Evolutionary conservation across 2,329 filamentous ascomycete species (phyloP), one percentile per base, ranked within the genome.

Genomic region (Thermothelomyces thermophilus): DNA sequence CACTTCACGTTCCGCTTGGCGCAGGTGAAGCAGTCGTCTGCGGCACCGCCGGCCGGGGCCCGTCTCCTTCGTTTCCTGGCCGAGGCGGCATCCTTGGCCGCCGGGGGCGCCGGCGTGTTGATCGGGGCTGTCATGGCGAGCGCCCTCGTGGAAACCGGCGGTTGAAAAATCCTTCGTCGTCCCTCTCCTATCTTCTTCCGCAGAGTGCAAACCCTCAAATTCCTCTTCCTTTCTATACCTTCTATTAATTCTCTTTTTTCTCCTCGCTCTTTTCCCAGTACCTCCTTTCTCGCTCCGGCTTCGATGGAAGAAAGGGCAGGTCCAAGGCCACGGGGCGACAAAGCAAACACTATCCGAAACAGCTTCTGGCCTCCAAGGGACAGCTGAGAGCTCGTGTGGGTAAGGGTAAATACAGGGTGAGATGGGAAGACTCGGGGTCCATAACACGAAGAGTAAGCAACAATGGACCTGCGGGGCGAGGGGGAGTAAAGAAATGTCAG

Each of bases 21-120:
- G 73, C 91, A 98, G 37, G 90, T 83, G 67, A 96, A 96, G 77
- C 91, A 98, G 70, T 97, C 91, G 68, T 95, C 90, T 40, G 87
- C 83, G 52, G 91, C 91, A 63, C 91, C 91, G 56, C 87, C 90
- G 45, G 88, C 84, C 17, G 89, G 86, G 17, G 90, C 87, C 71
- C 90, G 83, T 77, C 90, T 87, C 73, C 90, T 84, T 65, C 90
- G 82, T 75, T 95, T 81, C 63, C 76, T 73, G 46, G 75, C 70
- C 46, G 73, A 73, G 51, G 74, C 70, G 39, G 71, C 66, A 60
- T 78, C 75, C 62, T 64, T 64, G 33, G 62, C 62, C 20, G 61
- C 58, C n/a, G 60, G 55, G 20, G 59, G 55, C 20, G 63, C 52
- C 35, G 62, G 63, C 31, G 62, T 58, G 58, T 77, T 79, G 62